Evolutionary conservation across 2,329 filamentous ascomycete genomes (phyloP).

Genomic region (Leptographium flavum): DNA sequence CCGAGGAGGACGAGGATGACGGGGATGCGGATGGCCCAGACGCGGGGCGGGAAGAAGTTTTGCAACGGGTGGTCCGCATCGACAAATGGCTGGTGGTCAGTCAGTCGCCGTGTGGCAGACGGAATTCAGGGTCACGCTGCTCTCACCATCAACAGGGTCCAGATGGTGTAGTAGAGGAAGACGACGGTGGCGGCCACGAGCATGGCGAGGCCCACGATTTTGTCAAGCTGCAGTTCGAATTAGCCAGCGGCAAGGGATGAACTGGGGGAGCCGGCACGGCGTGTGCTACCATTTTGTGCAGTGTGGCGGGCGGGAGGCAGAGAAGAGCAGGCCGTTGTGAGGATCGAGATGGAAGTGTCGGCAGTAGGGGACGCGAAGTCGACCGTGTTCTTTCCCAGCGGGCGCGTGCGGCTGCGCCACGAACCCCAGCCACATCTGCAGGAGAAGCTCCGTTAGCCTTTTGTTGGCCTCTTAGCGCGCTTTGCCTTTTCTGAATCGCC

Average conservation of each 20-base stretch:
- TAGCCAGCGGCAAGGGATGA: too few relatives aligned
- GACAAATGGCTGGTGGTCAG: conserved; percentile 80
- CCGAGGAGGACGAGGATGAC: conserved; percentile 90
- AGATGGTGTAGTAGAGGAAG: conserved; percentile 84
- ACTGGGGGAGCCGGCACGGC: too few relatives aligned
- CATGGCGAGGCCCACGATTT: conserved; percentile 57
- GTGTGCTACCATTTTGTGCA: too few relatives aligned
- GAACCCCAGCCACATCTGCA: not conserved
- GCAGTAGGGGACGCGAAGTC: not conserved
- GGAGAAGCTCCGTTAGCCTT: too few relatives aligned
- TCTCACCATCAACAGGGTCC: conserved; percentile 97
- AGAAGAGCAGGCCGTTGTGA: too few relatives aligned
- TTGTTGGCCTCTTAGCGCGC: too few relatives aligned
- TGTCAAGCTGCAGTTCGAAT: conserved; percentile 98
- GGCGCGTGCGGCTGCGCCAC: not conserved
- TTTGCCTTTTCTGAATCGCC: too few relatives aligned
- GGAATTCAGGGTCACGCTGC: too few relatives aligned
- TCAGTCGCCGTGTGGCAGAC: too few relatives aligned
- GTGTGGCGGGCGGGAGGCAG: too few relatives aligned
- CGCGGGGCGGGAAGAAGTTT: conserved; percentile 87
- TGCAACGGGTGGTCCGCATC: conserved; percentile 89
- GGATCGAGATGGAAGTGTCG: not conserved
- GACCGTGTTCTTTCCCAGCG: conserved; percentile 2
- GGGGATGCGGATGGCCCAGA: conserved; percentile 97
- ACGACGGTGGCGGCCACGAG: conserved; percentile 50